Percentiles rank a stretch among this genome's conserved stretches.
Evolutionary conservation across 495 filamentous ascomycete genomes (phyloP).

Genomic region (Letharia columbiana): DNA sequence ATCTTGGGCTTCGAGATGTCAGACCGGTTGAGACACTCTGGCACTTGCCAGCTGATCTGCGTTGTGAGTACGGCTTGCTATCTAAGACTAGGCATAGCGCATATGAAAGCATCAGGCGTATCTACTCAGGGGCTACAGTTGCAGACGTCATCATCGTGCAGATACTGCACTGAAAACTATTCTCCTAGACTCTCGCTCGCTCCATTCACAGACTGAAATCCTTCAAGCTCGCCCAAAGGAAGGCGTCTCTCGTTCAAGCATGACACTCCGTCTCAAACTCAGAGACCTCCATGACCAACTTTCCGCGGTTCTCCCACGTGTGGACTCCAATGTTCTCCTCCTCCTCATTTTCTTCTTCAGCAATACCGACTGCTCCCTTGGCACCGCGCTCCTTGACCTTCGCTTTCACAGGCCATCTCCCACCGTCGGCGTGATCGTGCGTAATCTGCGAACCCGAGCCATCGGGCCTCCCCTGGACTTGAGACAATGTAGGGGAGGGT

Average conservation of each 20-base stretch:
- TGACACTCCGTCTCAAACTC: slow-evolving; percentile 15
- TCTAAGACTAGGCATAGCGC: too few relatives aligned
- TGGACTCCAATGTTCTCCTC: slow-evolving; percentile 17
- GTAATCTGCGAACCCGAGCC: not conserved
- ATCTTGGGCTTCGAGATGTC: too few relatives aligned
- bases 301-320: slow-evolving; percentile 18
- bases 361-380: not conserved
- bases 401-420: not conserved
- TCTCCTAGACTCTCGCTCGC: not conserved
- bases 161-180: not conserved
- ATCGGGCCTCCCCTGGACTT: not conserved
- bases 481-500: not conserved
- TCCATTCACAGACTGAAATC: not conserved
- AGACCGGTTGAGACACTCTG: too few relatives aligned
- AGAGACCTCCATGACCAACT: slow-evolving; percentile 17
- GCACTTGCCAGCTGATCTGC: too few relatives aligned
- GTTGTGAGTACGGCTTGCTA: too few relatives aligned
- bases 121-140: too few relatives aligned
- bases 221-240: not conserved
- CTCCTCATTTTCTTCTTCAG: slow-evolving; percentile 10
- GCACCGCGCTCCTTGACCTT: slow-evolving; percentile 10
- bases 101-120: too few relatives aligned
- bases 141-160: not conserved
- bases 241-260: not conserved
- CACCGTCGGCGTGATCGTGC: not conserved